Evolutionary conservation across 75 land plant genomes (phyloP).

Genomic region (Selaginella moellendorffii): DNA sequence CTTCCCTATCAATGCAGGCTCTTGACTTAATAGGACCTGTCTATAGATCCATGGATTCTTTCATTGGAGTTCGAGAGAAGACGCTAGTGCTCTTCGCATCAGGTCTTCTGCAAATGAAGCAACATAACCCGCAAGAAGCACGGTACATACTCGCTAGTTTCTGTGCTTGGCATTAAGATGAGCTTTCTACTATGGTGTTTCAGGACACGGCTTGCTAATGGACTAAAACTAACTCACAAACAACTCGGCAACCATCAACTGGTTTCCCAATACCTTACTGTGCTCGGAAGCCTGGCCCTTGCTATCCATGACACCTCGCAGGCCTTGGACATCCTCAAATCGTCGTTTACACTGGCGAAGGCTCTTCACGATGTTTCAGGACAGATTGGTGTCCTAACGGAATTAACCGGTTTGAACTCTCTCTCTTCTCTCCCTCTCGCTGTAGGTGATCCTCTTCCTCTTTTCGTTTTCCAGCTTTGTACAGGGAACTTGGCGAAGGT

Average conservation of each 20-base stretch:
- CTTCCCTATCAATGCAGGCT: conserved; percentile 36
- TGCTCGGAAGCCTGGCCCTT: conserved; percentile 74
- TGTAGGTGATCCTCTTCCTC: conserved; percentile 57
- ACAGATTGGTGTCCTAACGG: conserved; percentile 73
- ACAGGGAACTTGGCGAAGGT: conserved; percentile 54
- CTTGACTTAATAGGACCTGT: conserved; percentile 84
- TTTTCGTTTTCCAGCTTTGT: conserved; percentile 52
- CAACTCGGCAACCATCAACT: conserved; percentile 81
- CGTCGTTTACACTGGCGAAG: conserved; percentile 78
- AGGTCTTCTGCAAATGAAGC: conserved; percentile 81
- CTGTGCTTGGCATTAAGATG: not conserved
- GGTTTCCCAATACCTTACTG: conserved; percentile 84
- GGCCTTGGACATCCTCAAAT: conserved; percentile 79
- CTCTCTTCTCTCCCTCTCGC: conserved; percentile 67
- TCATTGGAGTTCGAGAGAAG: conserved; percentile 84
- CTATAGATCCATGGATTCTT: conserved; percentile 59
- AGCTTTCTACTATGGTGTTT: conserved; percentile 38
- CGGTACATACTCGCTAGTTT: conserved; percentile 28
- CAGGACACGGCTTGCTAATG: conserved; percentile 71
- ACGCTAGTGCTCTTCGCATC: conserved; percentile 65
- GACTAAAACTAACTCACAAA: conserved; percentile 69
- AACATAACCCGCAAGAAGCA: conserved; percentile 89
- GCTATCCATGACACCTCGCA: conserved; percentile 82
- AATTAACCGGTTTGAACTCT: conserved; percentile 48
- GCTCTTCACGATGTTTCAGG: conserved; percentile 84